Evolutionary conservation across 2,329 filamentous ascomycete species (phyloP).

Genomic region (Aspergillus glaucus): DNA sequence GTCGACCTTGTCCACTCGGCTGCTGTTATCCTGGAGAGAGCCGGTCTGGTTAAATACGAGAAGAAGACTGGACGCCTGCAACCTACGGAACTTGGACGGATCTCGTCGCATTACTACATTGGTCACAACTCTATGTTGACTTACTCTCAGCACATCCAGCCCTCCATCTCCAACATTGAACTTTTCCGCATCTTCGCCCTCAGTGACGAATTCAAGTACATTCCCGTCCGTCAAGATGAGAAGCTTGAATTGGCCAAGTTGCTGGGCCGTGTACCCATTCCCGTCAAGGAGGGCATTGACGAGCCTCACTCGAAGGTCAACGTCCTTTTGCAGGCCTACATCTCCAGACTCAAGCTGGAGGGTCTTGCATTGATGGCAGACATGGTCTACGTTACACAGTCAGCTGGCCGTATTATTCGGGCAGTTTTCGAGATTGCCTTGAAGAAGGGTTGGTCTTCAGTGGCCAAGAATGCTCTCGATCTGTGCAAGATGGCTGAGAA

Average conservation of each 20-base stretch:
- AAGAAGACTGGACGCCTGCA: conserved; percentile 85
- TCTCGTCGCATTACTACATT: conserved; percentile 98
- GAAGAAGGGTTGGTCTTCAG: conserved; percentile 91
- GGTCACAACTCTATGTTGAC: conserved; percentile 93
- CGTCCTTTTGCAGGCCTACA: conserved; percentile 91
- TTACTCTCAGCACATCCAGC: conserved; percentile 92
- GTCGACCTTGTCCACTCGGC: conserved; percentile 97
- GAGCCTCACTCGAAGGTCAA: conserved; percentile 98
- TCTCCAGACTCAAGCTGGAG: conserved; percentile 88
- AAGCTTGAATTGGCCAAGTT: conserved; percentile 93
- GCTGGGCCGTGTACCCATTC: conserved; percentile 81
- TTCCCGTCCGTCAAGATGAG: conserved; percentile 94
- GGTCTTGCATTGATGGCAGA: conserved; percentile 95
- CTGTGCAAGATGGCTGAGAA: conserved; percentile 99
- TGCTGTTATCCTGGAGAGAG: conserved; percentile 77
- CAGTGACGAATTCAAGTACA: conserved; percentile 98
- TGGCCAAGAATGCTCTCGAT: conserved; percentile 85
- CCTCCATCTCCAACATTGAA: conserved; percentile 87
- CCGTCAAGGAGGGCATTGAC: conserved; percentile 95
- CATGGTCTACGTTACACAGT: conserved; percentile 97
- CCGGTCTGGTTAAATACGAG: conserved; percentile 88
- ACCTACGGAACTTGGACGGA: conserved; percentile 86
- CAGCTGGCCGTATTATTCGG: conserved; percentile 87
- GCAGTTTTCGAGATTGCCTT: conserved; percentile 97
- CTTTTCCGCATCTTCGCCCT: conserved; percentile 94